Conservation (phyloP, 257 asterid species). For the Fraxinus americana region DNA sequence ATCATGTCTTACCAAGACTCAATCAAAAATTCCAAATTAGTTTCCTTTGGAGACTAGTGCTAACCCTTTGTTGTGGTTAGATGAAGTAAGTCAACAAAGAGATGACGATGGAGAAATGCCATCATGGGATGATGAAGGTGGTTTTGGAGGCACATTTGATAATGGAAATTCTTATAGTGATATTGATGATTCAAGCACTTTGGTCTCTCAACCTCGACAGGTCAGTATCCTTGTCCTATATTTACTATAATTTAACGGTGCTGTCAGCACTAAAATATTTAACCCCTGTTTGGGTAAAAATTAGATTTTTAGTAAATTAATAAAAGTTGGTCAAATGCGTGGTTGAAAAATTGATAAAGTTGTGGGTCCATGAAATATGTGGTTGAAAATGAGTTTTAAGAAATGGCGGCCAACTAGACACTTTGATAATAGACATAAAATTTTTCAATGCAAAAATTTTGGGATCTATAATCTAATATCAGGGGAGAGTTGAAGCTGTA, state of each 20-base stretch:
- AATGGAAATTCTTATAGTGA: conserved; percentile 61
- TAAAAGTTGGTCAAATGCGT: no score
- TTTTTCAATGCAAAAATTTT: background rate
- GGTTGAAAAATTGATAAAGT: no score
- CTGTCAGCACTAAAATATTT: no score
- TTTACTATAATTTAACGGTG: background rate
- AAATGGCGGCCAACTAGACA: no score
- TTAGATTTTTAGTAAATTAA: no score
- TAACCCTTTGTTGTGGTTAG: conserved; percentile 37
- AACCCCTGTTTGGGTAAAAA: no score
- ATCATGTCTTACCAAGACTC: conserved; percentile 13
- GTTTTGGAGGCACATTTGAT: conserved; percentile 56
- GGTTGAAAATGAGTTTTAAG: no score
- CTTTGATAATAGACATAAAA: background rate
- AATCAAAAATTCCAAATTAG: background rate
- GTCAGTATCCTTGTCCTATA: conserved; percentile 38
- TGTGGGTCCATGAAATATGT: no score
- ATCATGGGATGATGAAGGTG: conserved; percentile 76
- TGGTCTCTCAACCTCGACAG: conserved; percentile 98
- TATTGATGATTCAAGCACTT: conserved; percentile 58
- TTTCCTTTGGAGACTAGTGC: background rate
- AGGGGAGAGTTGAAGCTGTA: background rate
- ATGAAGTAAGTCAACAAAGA: conserved; percentile 48
- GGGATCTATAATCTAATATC: background rate
- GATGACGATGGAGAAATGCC: conserved; percentile 58